Conservation (phyloP, 2,329 filamentous ascomycete genomes). For the Microcyclosporella mali region DNA sequence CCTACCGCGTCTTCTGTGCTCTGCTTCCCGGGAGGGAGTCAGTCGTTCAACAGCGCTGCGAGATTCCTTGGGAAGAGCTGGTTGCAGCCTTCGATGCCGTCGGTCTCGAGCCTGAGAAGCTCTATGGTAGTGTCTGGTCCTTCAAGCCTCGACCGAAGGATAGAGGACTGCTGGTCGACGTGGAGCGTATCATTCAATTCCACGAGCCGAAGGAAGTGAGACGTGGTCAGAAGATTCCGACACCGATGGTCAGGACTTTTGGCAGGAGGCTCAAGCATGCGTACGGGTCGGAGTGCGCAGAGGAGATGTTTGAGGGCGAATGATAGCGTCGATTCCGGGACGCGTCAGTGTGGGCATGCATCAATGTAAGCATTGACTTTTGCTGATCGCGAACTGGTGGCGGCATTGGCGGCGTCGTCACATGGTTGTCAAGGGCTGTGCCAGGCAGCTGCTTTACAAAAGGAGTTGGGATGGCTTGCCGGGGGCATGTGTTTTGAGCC, state of each 20-base stretch:
- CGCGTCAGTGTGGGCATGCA: too few relatives aligned
- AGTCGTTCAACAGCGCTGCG: conserved; percentile 37
- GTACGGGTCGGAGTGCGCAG: conserved; percentile 22
- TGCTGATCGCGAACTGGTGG: too few relatives aligned
- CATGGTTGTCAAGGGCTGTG: too few relatives aligned
- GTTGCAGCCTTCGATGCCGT: conserved; percentile 45
- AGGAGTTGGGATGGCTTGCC: too few relatives aligned
- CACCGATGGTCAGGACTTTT: conserved; percentile 40
- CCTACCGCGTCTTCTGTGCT: conserved; percentile 38
- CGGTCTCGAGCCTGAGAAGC: conserved; percentile 50
- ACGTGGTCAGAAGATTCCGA: conserved; percentile 44
- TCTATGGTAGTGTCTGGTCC: conserved; percentile 58
- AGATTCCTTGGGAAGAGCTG: conserved; percentile 50
- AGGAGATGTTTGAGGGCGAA: conserved; percentile 20
- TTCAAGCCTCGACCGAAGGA: conserved; percentile 39
- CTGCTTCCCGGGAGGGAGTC: conserved; percentile 36
- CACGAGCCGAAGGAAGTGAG: conserved; percentile 53
- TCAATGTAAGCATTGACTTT: too few relatives aligned
- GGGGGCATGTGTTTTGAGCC: too few relatives aligned
- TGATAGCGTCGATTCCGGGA: conserved; percentile 28
- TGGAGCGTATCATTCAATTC: conserved; percentile 50
- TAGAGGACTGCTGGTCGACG: conserved; percentile 28
- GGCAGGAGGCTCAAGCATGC: conserved; percentile 45
- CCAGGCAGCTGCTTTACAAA: too few relatives aligned
- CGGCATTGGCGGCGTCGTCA: too few relatives aligned